A percentile compares a stretch with the other conserved stretches of the same genome.
phyloP scores from a whole-genome alignment of 2,329 filamentous ascomycete species.

The Penicillium sp. region DNA sequence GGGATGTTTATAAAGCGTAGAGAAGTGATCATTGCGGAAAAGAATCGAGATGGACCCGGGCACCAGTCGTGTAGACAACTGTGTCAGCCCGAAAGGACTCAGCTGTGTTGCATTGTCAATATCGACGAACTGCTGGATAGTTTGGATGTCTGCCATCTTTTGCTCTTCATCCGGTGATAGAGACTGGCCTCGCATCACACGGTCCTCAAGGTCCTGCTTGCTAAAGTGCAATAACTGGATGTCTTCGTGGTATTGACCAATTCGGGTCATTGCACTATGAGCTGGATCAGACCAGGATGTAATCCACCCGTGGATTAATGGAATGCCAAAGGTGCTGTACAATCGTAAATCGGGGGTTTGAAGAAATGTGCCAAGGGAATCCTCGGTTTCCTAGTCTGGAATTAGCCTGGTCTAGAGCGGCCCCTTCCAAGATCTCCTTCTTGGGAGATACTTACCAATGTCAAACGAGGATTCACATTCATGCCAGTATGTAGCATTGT shows the following conservation, averaged over 20 bases:
- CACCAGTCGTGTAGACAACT: constrained; percentile 70
- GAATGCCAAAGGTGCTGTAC: constrained; percentile 86
- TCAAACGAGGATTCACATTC: constrained; percentile 94
- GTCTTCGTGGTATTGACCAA: constrained; percentile 86
- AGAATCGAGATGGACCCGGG: constrained; percentile 86
- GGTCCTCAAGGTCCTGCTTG: constrained; percentile 85
- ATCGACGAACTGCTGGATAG: constrained; percentile 81
- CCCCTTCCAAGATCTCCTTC: too few species aligned
- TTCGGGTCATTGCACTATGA: constrained; percentile 71
- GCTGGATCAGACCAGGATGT: constrained; percentile 68
- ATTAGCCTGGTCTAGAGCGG: constrained; percentile 36
- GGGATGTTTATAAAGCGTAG: constrained; percentile 88
- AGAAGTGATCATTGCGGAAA: constrained; percentile 97
- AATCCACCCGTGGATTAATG: constrained; percentile 91
- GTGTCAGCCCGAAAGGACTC: constrained; percentile 77
- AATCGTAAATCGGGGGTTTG: constrained; percentile 86
- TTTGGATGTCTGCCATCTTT: constrained; percentile 78
- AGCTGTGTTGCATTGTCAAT: constrained; percentile 80
- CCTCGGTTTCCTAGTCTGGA: constrained; percentile 32
- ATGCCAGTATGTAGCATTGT: constrained; percentile 91
- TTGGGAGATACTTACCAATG: constrained; percentile 53
- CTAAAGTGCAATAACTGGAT: constrained; percentile 86
- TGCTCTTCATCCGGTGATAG: constrained; percentile 75
- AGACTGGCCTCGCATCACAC: constrained; percentile 64
- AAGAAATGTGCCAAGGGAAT: constrained; percentile 75